Evolutionary conservation across 129 eudicot species (phyloP).

Genomic region (Tanacetum coccineum): DNA sequence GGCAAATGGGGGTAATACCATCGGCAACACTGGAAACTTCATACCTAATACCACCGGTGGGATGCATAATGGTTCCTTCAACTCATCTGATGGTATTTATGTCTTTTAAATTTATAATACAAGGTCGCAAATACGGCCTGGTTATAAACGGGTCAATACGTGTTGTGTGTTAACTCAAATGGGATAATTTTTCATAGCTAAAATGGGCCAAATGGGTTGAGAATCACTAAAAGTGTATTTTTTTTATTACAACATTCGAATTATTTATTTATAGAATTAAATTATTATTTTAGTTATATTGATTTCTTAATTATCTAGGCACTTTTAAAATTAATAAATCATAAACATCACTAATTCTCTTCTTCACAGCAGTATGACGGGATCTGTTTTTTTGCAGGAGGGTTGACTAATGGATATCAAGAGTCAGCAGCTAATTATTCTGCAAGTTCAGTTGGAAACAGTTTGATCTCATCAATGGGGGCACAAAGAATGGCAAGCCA

Average conservation of each 20-base stretch:
- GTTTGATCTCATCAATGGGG: constrained; percentile 43
- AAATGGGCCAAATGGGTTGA: not conserved
- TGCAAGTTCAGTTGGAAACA: constrained; percentile 44
- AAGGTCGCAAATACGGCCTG: not conserved
- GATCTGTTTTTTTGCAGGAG: constrained; percentile 38
- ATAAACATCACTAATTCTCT: not conserved
- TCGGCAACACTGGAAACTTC: constrained; percentile 52
- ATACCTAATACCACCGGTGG: constrained; percentile 40
- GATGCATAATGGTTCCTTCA: constrained; percentile 44
- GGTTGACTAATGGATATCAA: constrained; percentile 57
- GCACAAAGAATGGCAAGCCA: constrained; percentile 78
- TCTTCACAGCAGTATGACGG: not conserved
- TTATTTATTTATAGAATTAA: not conserved
- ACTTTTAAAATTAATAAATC: too few species aligned
- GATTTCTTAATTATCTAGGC: not conserved
- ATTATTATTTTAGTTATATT: not conserved
- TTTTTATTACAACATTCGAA: not conserved
- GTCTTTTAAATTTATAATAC: not conserved
- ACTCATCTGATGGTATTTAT: constrained; percentile 49
- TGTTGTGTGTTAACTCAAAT: not conserved
- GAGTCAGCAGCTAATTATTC: constrained; percentile 53
- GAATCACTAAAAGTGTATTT: not conserved
- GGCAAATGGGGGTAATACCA: constrained; percentile 33
- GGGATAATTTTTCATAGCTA: not conserved
- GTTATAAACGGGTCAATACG: not conserved